A percentile compares a stretch with the other conserved stretches of the same genome.
These are phyloP conservation scores for Macadamia integrifolia DNA, from an alignment of 164 flowering plant species.

Conservation along the genomic window DNA sequence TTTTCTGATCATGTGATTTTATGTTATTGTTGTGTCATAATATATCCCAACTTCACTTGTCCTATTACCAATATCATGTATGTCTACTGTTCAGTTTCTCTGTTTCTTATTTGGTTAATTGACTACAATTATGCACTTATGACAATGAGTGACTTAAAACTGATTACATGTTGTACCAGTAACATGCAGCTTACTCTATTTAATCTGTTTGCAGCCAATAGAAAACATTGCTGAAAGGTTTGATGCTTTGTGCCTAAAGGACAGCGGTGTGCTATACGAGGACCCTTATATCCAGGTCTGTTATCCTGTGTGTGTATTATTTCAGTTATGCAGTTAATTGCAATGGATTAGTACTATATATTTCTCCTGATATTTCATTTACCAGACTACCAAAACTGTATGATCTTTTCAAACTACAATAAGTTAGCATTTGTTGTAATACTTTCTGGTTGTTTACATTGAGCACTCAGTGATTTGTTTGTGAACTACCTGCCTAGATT, in stretches of 20 bases:
- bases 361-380: not conserved
- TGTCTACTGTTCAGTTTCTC: not conserved
- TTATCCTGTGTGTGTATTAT: not conserved
- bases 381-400: not conserved
- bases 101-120: not conserved
- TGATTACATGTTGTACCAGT: not conserved
- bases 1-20: no score
- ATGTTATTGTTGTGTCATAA: no score
- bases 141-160: no score
- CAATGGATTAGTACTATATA: not conserved
- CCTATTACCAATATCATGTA: not conserved
- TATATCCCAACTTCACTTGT: no score
- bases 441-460: not conserved
- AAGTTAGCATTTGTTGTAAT: not conserved
- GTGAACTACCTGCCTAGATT: constrained; percentile 40
- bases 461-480: constrained; percentile 1
- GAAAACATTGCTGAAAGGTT: constrained; percentile 88
- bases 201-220: constrained; percentile 64
- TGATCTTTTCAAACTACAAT: not conserved
- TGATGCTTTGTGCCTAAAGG: constrained; percentile 78
- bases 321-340: not conserved
- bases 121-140: no score
- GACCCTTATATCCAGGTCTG: constrained; percentile 90
- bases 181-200: constrained; percentile 1
- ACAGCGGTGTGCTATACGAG: constrained; percentile 95